These are phyloP conservation scores for Cinchona pubescens DNA, from an alignment of 257 asterid genomes.

Conservation along the genomic window DNA sequence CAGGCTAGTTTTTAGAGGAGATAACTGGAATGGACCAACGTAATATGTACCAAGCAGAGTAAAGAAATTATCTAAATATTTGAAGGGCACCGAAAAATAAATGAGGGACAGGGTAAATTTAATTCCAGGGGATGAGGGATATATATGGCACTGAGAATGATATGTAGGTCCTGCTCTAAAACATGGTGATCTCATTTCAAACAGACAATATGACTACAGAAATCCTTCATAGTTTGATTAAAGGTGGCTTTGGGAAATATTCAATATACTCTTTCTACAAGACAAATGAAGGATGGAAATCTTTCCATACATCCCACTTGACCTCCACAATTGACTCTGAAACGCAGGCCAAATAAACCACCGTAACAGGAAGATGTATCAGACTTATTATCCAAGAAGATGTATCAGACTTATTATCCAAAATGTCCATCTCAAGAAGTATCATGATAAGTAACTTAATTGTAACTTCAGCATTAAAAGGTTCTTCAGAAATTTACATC, in stretches of 20 bases:
- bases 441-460: neutral
- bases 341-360: neutral
- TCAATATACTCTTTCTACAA: too few species aligned
- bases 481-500: neutral
- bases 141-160: neutral
- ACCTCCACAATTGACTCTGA: neutral
- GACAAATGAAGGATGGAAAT: neutral
- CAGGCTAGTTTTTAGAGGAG: neutral
- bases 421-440: neutral
- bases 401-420: neutral
- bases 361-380: neutral
- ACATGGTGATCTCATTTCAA: too few species aligned
- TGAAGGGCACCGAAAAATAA: neutral
- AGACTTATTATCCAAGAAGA: neutral
- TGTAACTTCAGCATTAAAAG: neutral
- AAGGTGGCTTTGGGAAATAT: neutral
- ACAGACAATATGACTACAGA: neutral
- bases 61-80: neutral
- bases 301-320: neutral
- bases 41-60: neutral
- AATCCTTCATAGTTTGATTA: neutral
- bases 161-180: neutral
- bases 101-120: neutral
- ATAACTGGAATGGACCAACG: neutral
- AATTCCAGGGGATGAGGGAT: neutral